phyloP scores from a whole-genome alignment of 441 rosid species.

The Erodium moschatum region DNA sequence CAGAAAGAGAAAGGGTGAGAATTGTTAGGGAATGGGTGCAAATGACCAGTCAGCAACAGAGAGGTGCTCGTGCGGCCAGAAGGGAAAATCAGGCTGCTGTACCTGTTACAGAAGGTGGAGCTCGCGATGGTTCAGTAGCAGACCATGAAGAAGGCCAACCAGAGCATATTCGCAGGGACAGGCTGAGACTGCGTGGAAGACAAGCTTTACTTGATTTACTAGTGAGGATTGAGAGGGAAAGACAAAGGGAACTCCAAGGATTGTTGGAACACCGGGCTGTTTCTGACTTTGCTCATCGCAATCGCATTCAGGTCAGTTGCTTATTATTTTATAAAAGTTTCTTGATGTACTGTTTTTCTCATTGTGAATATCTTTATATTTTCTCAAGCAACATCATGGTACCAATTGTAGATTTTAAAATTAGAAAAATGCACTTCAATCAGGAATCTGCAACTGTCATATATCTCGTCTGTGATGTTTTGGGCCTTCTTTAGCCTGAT shows the following conservation, averaged over 20 bases:
- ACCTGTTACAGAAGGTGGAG: constrained; percentile 40
- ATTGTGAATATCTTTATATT: background rate
- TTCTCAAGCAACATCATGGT: background rate
- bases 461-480: background rate
- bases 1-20: constrained; percentile 94
- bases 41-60: constrained; percentile 66
- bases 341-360: background rate
- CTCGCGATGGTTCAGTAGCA: constrained; percentile 43
- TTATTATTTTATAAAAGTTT: background rate
- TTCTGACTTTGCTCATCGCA: constrained; percentile 90
- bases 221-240: constrained; percentile 74
- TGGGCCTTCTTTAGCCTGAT: background rate
- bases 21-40: constrained; percentile 85
- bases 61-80: constrained; percentile 48
- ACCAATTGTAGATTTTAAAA: background rate
- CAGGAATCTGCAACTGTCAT: background rate
- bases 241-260: constrained; percentile 80
- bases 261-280: constrained; percentile 88
- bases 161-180: constrained; percentile 58
- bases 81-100: constrained; percentile 50
- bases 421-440: background rate
- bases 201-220: constrained; percentile 83
- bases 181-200: constrained; percentile 80
- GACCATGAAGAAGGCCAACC: constrained; percentile 64
- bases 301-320: constrained; percentile 64